These are phyloP conservation scores for Sphaerulina vaccinii DNA, from an alignment of 2,329 filamentous ascomycete species.

Conservation along the genomic window DNA sequence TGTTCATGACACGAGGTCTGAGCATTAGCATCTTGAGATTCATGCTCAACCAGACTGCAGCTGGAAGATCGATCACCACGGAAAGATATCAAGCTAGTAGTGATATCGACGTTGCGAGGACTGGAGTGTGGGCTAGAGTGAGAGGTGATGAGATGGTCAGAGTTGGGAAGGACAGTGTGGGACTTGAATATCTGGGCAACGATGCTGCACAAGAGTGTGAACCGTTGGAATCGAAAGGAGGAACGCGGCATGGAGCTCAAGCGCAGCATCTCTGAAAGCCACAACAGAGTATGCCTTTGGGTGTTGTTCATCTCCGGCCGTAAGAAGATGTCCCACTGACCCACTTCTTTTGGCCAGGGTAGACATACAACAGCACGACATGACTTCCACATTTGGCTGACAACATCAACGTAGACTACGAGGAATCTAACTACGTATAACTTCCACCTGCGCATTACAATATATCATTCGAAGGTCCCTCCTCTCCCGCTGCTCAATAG, in stretches of 20 bases:
- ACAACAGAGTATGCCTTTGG: no score
- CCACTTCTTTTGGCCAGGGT: no score
- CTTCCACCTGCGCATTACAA: no score
- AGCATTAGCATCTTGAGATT: neutral
- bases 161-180: slow-evolving; percentile 4
- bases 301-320: no score
- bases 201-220: neutral
- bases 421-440: no score
- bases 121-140: slow-evolving; percentile 8
- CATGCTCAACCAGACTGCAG: slow-evolving; percentile 16
- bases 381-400: no score
- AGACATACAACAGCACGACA: no score
- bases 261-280: no score
- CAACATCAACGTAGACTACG: no score
- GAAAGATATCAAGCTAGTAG: slow-evolving; percentile 10
- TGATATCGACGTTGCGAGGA: slow-evolving; percentile 9
- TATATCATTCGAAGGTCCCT: no score
- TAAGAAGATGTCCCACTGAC: no score
- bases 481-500: neutral
- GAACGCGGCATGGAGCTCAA: no score
- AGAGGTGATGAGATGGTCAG: slow-evolving; percentile 10
- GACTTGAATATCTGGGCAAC: neutral
- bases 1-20: slow-evolving; percentile 7
- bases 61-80: slow-evolving; percentile 14
- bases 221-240: neutral